Evolutionary conservation across 345 rosid species (phyloP).

Genomic region (Cardamine resedifolia): DNA sequence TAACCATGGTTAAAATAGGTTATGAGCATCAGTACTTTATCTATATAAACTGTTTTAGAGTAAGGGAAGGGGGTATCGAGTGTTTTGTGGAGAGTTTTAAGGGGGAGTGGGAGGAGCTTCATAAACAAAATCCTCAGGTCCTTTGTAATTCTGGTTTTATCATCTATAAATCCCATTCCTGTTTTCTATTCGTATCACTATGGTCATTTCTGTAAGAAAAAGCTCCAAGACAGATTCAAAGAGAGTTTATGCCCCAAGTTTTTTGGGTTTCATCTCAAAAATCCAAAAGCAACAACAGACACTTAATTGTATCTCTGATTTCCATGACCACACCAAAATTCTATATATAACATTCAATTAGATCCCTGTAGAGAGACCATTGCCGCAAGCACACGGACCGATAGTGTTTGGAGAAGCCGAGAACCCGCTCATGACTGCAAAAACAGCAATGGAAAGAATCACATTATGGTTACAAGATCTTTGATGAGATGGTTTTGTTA

Average conservation of each 20-base stretch:
- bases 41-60: too few relatives aligned
- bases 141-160: too few relatives aligned
- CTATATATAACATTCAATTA: background rate
- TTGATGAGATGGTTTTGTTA: constrained; percentile 2
- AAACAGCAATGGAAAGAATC: constrained; percentile 5
- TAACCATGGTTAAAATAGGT: too few relatives aligned
- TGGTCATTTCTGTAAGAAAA: background rate
- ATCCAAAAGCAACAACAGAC: constrained; percentile 3
- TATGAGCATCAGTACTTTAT: too few relatives aligned
- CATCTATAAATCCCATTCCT: too few relatives aligned
- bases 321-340: constrained; percentile 21
- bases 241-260: background rate
- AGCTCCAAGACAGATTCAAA: background rate
- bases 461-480: constrained; percentile 4
- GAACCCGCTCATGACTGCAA: constrained; percentile 30
- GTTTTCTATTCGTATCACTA: too few relatives aligned
- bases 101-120: too few relatives aligned
- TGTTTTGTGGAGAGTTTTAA: too few relatives aligned
- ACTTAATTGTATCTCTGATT: background rate
- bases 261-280: constrained; percentile 14
- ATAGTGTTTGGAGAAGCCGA: constrained; percentile 20
- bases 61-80: too few relatives aligned
- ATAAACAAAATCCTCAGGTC: too few relatives aligned
- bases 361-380: constrained; percentile 13
- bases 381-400: background rate